phyloP scores from a whole-genome alignment of 2,329 filamentous ascomycete genomes.

The Colletotrichum shisoi region DNA sequence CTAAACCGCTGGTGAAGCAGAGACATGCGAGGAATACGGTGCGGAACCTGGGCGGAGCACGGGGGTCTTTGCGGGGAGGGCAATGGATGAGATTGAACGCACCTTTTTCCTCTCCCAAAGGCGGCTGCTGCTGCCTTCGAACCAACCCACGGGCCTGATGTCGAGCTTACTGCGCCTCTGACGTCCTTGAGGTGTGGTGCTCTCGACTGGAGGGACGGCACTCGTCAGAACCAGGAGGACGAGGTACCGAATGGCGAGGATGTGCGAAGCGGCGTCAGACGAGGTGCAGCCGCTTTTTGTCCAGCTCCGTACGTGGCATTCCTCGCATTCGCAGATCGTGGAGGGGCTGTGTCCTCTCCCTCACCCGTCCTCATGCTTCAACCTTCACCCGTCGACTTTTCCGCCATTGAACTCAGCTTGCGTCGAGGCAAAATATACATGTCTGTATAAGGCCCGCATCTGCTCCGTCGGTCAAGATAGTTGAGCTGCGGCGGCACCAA shows the following conservation, averaged over 20 bases:
- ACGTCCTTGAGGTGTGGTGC: background rate
- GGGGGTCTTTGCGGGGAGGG: background rate
- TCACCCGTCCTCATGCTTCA: background rate
- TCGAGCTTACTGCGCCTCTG: background rate
- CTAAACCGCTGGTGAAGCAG: background rate
- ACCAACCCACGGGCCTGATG: background rate
- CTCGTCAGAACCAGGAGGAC: background rate
- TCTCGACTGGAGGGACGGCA: background rate
- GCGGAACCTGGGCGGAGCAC: background rate
- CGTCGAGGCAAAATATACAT: background rate
- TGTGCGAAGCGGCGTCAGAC: background rate
- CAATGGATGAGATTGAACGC: background rate
- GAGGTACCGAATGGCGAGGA: background rate
- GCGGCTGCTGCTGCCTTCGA: background rate
- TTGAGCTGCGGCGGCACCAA: background rate
- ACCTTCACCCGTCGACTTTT: background rate
- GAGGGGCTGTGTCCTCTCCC: background rate
- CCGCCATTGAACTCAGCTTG: background rate
- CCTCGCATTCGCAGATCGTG: background rate
- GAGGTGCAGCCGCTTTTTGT: background rate
- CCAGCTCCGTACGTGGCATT: background rate
- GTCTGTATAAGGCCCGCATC: background rate
- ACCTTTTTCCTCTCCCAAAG: background rate
- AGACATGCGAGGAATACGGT: slow-evolving; percentile 17
- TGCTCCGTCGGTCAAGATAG: background rate